phyloP scores from a whole-genome alignment of 768 basidiomycete species.

The Stropharia rugosoannulata region DNA sequence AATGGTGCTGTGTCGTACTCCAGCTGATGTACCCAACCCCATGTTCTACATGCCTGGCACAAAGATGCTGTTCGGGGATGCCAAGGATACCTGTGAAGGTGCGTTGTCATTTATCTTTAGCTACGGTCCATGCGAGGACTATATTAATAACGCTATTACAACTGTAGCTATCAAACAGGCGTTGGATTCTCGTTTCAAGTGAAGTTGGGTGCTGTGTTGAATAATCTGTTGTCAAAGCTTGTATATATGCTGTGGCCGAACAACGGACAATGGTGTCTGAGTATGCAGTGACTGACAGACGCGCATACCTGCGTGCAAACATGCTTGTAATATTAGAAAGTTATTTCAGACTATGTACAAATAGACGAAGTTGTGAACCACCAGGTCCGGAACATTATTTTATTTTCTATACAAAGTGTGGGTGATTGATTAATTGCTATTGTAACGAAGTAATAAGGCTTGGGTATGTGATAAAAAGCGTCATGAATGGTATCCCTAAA shows the following conservation, averaged over 20 bases:
- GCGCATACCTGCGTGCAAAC: too few relatives aligned
- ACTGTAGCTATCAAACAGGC: conserved; percentile 57
- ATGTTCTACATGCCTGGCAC: conserved; percentile 93
- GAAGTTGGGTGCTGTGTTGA: neutral
- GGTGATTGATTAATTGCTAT: too few relatives aligned
- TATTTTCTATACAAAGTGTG: too few relatives aligned
- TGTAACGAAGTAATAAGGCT: too few relatives aligned
- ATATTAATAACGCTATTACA: conserved; percentile 4
- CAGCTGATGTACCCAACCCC: conserved; percentile 90
- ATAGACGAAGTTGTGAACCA: too few relatives aligned
- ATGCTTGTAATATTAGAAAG: too few relatives aligned
- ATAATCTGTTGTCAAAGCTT: conserved; percentile 1
- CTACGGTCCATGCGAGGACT: neutral
- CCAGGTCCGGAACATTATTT: too few relatives aligned
- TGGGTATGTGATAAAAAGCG: too few relatives aligned
- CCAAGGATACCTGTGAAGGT: conserved; percentile 90
- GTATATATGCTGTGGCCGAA: neutral
- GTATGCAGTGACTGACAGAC: too few relatives aligned
- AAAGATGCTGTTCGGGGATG: conserved; percentile 91
- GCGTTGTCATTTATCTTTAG: conserved; percentile 11
- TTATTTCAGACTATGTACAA: too few relatives aligned
- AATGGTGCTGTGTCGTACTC: neutral
- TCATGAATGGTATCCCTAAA: too few relatives aligned
- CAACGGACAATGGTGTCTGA: neutral
- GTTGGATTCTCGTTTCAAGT: conserved; percentile 36